Conservation (phyloP, 495 filamentous ascomycete genomes). For the Daldinia vernicosa region DNA sequence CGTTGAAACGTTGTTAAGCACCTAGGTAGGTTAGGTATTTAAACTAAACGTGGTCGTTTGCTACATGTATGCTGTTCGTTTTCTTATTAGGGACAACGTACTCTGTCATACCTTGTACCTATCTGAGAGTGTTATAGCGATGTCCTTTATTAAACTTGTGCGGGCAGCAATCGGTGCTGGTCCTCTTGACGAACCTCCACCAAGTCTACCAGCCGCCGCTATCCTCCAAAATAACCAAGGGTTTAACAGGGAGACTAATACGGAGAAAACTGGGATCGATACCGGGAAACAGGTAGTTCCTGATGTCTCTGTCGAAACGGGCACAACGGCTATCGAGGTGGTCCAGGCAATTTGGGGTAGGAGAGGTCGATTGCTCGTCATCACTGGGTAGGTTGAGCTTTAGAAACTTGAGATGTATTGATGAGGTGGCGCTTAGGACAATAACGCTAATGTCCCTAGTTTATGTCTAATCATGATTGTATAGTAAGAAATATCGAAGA, state of each 20-base stretch:
- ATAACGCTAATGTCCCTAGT: conserved; percentile 42
- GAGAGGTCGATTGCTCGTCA: conserved; percentile 55
- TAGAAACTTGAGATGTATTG: not conserved
- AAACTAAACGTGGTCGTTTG: not conserved
- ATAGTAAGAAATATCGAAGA: conserved; percentile 47
- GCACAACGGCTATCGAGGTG: conserved; percentile 51
- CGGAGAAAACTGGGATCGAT: not conserved
- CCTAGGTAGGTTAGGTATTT: not conserved
- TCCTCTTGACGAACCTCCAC: conserved; percentile 21
- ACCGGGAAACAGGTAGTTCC: conserved; percentile 15
- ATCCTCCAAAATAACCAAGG: not conserved
- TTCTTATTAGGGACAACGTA: not conserved
- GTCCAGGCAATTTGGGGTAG: conserved; percentile 55
- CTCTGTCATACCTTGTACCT: not conserved
- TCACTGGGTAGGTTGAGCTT: conserved; percentile 49
- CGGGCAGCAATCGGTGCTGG: conserved; percentile 26
- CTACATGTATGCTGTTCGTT: not conserved
- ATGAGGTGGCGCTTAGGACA: not conserved
- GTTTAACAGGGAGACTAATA: not conserved
- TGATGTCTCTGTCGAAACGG: conserved; percentile 28
- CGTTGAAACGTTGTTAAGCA: not conserved
- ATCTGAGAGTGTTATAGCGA: not conserved
- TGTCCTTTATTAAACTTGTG: conserved; percentile 6
- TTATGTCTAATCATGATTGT: conserved; percentile 56
- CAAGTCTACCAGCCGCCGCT: not conserved